phyloP scores from a whole-genome alignment of 108 stramenopile genomes.

The Nitzschia palea region DNA sequence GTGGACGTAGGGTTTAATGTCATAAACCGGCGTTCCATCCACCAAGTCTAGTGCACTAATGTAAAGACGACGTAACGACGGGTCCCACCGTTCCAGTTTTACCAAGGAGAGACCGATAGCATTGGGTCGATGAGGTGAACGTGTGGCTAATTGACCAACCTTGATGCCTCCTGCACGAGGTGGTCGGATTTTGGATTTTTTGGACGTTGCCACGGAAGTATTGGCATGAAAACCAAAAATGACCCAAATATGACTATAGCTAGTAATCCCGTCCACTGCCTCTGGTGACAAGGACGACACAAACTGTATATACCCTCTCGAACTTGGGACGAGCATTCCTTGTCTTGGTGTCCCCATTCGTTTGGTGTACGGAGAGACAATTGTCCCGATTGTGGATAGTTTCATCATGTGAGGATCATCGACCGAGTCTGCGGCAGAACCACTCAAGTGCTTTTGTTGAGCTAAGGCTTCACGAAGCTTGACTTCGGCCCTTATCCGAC shows the following conservation, averaged over 20 bases:
- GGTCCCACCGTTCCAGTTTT: slow-evolving; percentile 59
- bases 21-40: slow-evolving; percentile 91
- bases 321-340: slow-evolving; percentile 67
- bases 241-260: slow-evolving; percentile 91
- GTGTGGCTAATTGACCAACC: slow-evolving; percentile 90
- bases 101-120: slow-evolving; percentile 90
- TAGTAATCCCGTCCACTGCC: slow-evolving; percentile 68
- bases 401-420: slow-evolving; percentile 25
- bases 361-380: slow-evolving; percentile 78
- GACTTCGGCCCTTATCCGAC: slow-evolving; percentile 82
- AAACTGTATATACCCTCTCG: slow-evolving; percentile 65
- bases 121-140: slow-evolving; percentile 97
- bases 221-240: slow-evolving; percentile 96
- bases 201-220: slow-evolving; percentile 60
- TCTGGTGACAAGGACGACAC: slow-evolving; percentile 47
- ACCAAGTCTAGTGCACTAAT: slow-evolving; percentile 83
- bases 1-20: slow-evolving; percentile 92
- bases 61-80: slow-evolving; percentile 49
- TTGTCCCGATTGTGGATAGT: slow-evolving; percentile 63
- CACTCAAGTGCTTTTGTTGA: slow-evolving; percentile 23
- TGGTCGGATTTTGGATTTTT: slow-evolving; percentile 78
- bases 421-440: not conserved
- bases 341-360: slow-evolving; percentile 88
- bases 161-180: slow-evolving; percentile 75
- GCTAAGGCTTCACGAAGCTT: slow-evolving; percentile 62